Evolutionary conservation across 768 basidiomycete species (phyloP), one percentile per base, ranked within the genome.

Genomic region (Candolleomyces aberdarensis): DNA sequence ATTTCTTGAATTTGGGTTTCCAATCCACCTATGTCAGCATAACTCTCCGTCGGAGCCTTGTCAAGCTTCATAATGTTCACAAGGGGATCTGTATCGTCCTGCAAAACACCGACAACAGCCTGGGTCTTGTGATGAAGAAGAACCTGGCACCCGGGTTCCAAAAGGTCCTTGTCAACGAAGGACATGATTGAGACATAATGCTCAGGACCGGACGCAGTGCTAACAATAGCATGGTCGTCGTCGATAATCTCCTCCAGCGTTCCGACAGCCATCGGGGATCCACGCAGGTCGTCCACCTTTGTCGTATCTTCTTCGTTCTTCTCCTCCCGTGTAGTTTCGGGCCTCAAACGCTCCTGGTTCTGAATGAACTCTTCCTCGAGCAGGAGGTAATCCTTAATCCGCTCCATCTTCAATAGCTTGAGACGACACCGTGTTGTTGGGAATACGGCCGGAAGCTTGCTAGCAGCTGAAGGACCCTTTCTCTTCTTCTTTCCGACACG

Each of bases 51-150:
- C 1, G 97, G 97, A 3, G 96, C 96, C 78, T 99, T 98, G 82
- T 98, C 96, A 54, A 98, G 84, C 72, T 98, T 97, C 96, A 98
- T 98, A 70, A 98, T 92, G 71, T 88, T 96, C 65, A 98, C 96
- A 78, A 97, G 85, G 4, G 97, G 97, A 70, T 99, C 93, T 13
- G 89, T 81, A 70, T 99, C 96, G 70, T 99, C 96, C 63, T 93
- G 89, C 47, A 99, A 80, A 26, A 98, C 96, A 67, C 97, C 97
- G 57, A 98, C 92, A 63, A 99, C 88, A 0, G 94, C 84, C 65
- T 96, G 92, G 17, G 88, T 92, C 83, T 97, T 97, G 80, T 99
- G 95, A 69, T 99, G 96, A 39, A 98, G 77, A 31, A 99, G 75
- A 2, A 99, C 95, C 60, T 94, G 87, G 72, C 97, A 98, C 1